phyloP scores from a whole-genome alignment of 164 flowering plant species.

The Taxillus chinensis region DNA sequence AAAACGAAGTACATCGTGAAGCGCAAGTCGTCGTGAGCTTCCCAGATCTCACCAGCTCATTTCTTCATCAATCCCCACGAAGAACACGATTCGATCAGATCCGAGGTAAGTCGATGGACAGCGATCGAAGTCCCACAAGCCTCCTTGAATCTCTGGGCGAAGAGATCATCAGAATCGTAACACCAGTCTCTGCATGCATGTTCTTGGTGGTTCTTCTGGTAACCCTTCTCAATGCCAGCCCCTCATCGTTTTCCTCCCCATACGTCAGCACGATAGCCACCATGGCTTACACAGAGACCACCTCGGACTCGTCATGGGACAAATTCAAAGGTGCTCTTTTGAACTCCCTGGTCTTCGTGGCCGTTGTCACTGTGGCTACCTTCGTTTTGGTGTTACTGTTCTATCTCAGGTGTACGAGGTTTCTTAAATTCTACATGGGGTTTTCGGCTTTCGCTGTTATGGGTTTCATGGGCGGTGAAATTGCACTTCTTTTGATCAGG shows the following conservation, averaged over 20 bases:
- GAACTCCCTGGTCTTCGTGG: conserved; percentile 77
- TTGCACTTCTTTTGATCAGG: conserved; percentile 42
- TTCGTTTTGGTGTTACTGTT: conserved; percentile 80
- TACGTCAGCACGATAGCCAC: conserved; percentile 46
- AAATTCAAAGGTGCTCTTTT: conserved; percentile 83
- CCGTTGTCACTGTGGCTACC: conserved; percentile 56
- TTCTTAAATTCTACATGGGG: conserved; percentile 78
- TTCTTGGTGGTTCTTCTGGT: conserved; percentile 75
- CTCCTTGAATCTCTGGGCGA: conserved; percentile 70
- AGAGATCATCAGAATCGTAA: conserved; percentile 71
- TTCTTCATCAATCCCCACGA: background rate
- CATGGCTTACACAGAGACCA: conserved; percentile 52
- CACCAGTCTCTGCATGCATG: conserved; percentile 93
- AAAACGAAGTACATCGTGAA: too few species aligned
- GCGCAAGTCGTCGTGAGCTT: background rate
- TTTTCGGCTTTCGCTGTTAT: conserved; percentile 76
- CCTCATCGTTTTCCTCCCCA: conserved; percentile 27
- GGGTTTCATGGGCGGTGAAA: conserved; percentile 83
- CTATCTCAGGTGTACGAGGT: conserved; percentile 65
- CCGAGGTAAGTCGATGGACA: conserved; percentile 28
- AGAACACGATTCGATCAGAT: conserved; percentile 8
- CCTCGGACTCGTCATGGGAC: conserved; percentile 74
- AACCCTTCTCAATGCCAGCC: conserved; percentile 31
- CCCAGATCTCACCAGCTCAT: background rate
- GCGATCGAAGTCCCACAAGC: conserved; percentile 32